Evolutionary conservation across 345 rosid species (phyloP).

Genomic region (Hypericum androsaemum): DNA sequence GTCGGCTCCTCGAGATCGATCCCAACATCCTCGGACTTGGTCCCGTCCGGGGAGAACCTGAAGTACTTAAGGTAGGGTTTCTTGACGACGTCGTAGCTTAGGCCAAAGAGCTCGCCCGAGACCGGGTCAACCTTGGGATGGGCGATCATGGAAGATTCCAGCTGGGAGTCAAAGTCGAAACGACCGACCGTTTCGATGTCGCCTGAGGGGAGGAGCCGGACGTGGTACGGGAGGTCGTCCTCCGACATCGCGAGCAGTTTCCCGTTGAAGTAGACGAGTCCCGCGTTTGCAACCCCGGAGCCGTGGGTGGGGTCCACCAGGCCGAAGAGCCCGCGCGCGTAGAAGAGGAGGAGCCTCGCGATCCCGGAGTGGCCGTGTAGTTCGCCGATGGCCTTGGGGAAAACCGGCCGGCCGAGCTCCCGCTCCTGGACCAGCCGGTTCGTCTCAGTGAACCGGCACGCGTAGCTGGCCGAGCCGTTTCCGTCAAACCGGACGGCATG

Average conservation of each 20-base stretch:
- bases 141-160: slow-evolving; percentile 71
- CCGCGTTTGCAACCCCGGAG: slow-evolving; percentile 83
- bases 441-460: slow-evolving; percentile 75
- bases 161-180: slow-evolving; percentile 49
- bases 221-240: slow-evolving; percentile 81
- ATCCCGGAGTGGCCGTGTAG: slow-evolving; percentile 89
- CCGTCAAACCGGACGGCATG: slow-evolving; percentile 49
- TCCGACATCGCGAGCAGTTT: slow-evolving; percentile 82
- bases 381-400: slow-evolving; percentile 85
- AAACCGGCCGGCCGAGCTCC: slow-evolving; percentile 54
- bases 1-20: slow-evolving; percentile 61
- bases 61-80: slow-evolving; percentile 76
- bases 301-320: slow-evolving; percentile 58
- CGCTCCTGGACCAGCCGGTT: slow-evolving; percentile 62
- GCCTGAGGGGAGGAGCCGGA: slow-evolving; percentile 41
- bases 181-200: slow-evolving; percentile 65
- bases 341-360: slow-evolving; percentile 64
- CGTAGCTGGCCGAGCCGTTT: slow-evolving; percentile 52
- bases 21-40: slow-evolving; percentile 56
- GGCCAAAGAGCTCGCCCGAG: slow-evolving; percentile 55
- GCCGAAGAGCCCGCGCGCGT: slow-evolving; percentile 53
- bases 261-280: slow-evolving; percentile 60
- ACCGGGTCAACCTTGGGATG: slow-evolving; percentile 82
- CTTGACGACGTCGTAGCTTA: slow-evolving; percentile 73
- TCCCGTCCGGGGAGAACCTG: slow-evolving; percentile 49